phyloP scores from a whole-genome alignment of 805 yeast species.

The Pichia gijzeniarum region DNA sequence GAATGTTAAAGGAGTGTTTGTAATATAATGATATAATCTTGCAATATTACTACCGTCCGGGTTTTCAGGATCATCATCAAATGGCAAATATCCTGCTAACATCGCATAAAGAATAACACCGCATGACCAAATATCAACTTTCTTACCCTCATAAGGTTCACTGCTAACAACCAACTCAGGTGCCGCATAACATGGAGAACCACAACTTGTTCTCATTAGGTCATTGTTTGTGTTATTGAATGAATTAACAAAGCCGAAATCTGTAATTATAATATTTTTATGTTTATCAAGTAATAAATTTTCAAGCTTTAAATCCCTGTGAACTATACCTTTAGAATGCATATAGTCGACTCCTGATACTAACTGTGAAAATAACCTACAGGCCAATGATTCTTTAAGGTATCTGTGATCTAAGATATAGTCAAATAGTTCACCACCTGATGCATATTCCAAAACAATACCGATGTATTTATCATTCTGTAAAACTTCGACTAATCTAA shows the following conservation, averaged over 20 bases:
- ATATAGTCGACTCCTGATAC: slow-evolving; percentile 90
- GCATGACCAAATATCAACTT: slow-evolving; percentile 95
- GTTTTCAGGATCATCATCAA: slow-evolving; percentile 94
- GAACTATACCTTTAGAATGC: slow-evolving; percentile 76
- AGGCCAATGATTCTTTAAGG: slow-evolving; percentile 81
- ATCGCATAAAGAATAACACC: slow-evolving; percentile 94
- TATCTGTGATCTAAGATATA: slow-evolving; percentile 82
- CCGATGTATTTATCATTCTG: slow-evolving; percentile 95
- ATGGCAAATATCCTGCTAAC: slow-evolving; percentile 95
- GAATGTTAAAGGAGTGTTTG: slow-evolving; percentile 85
- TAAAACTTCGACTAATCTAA: slow-evolving; percentile 83
- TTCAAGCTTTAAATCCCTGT: slow-evolving; percentile 71
- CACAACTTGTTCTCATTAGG: slow-evolving; percentile 91
- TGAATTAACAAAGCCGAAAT: slow-evolving; percentile 92
- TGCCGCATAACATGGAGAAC: slow-evolving; percentile 98
- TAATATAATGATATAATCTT: slow-evolving; percentile 83
- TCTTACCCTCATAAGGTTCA: slow-evolving; percentile 82
- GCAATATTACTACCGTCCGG: slow-evolving; percentile 96
- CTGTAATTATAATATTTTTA: slow-evolving; percentile 80
- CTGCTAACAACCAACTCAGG: slow-evolving; percentile 91
- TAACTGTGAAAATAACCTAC: slow-evolving; percentile 84
- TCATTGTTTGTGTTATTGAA: slow-evolving; percentile 53
- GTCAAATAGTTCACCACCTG: slow-evolving; percentile 95
- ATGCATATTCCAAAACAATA: slow-evolving; percentile 91
- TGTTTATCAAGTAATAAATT: slow-evolving; percentile 75